A percentile compares a stretch with the other conserved stretches of the same genome.
These are phyloP conservation scores for Sporopachydermia lactativora DNA, from an alignment of 805 yeast genomes.

Conservation along the genomic window DNA sequence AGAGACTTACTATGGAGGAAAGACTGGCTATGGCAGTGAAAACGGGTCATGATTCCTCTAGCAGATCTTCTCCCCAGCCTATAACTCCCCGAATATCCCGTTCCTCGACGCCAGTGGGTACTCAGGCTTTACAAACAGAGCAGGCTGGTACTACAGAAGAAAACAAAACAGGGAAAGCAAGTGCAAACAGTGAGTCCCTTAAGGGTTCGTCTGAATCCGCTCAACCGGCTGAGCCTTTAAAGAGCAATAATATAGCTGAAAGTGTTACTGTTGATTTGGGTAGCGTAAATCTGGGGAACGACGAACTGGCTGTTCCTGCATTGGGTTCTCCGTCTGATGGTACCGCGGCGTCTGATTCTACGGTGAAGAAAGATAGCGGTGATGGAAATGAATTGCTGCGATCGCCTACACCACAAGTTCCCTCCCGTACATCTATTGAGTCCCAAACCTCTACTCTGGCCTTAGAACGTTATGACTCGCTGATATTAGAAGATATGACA, in stretches of 20 bases:
- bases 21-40: slow-evolving; percentile 73
- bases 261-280: not conserved
- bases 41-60: slow-evolving; percentile 12
- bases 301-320: not conserved
- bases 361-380: not conserved
- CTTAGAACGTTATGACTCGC: too few relatives aligned
- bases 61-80: too few relatives aligned
- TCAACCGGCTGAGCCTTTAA: not conserved
- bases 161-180: slow-evolving; percentile 16
- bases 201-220: not conserved
- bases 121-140: not conserved
- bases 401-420: slow-evolving; percentile 1
- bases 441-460: not conserved
- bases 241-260: too few relatives aligned
- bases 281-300: not conserved
- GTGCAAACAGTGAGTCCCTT: slow-evolving; percentile 5
- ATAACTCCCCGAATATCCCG: too few relatives aligned
- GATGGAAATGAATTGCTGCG: too few relatives aligned
- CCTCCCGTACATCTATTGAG: not conserved
- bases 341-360: too few relatives aligned
- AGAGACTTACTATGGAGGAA: slow-evolving; percentile 69
- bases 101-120: not conserved
- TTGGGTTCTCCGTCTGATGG: too few relatives aligned
- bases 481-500: too few relatives aligned
- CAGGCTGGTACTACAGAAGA: slow-evolving; percentile 13